Evolutionary conservation across 2,329 filamentous ascomycete species (phyloP).

Genomic region (Raffaelea arxii): DNA sequence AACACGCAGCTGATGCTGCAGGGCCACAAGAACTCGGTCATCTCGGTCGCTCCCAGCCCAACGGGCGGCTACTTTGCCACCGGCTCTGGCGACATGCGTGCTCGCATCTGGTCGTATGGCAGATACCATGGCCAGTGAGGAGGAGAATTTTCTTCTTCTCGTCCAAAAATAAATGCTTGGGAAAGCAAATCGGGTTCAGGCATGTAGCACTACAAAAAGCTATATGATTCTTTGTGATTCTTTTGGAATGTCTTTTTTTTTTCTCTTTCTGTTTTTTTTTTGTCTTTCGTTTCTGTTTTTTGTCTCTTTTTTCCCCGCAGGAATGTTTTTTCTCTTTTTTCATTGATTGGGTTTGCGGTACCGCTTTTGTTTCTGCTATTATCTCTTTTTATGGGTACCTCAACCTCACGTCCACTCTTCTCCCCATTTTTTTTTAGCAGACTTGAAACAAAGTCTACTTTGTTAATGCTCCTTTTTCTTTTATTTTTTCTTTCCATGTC

Average conservation of each 20-base stretch:
- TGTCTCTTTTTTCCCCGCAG: neutral
- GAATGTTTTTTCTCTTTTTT: neutral
- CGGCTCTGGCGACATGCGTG: constrained; percentile 94
- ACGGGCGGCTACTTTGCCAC: constrained; percentile 85
- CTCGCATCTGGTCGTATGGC: constrained; percentile 88
- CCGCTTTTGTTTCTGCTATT: too few species aligned
- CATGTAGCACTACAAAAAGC: too few species aligned
- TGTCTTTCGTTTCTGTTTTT: neutral
- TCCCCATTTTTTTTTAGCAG: neutral
- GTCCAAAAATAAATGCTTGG: neutral
- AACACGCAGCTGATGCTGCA: constrained; percentile 97
- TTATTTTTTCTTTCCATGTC: neutral
- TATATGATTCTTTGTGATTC: too few species aligned
- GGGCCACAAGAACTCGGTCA: constrained; percentile 97
- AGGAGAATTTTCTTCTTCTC: neutral
- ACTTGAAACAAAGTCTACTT: too few species aligned
- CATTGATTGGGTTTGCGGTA: neutral
- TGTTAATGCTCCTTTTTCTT: neutral
- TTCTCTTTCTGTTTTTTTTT: neutral
- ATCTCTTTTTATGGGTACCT: neutral
- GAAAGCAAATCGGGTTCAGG: neutral
- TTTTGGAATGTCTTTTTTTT: neutral
- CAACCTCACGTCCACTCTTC: neutral
- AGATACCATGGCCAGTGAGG: constrained; percentile 17
- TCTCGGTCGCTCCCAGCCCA: constrained; percentile 91